A percentile compares a stretch with the other conserved stretches of the same genome.
Conservation (phyloP, 176 grass and related monocot genomes). For the Stipa capillata region DNA sequence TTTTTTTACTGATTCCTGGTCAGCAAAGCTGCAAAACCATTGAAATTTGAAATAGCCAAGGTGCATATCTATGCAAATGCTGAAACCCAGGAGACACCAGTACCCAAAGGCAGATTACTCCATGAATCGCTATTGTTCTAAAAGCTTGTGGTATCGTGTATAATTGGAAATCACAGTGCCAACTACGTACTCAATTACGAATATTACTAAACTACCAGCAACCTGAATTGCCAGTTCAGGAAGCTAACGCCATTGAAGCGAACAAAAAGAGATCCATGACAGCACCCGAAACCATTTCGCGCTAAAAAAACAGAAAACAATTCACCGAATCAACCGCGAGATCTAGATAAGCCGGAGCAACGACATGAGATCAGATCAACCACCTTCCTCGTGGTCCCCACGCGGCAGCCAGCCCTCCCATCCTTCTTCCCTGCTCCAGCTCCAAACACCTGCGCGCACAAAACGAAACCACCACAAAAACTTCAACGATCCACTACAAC, state of each 20-base stretch:
- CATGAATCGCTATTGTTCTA: not conserved
- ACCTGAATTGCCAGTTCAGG: not conserved
- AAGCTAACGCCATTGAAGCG: not conserved
- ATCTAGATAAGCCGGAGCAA: not conserved
- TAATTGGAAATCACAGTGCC: not conserved
- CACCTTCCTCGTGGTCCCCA: slow-evolving; percentile 42
- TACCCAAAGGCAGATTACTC: not conserved
- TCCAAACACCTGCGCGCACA: slow-evolving; percentile 16
- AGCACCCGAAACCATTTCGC: not conserved
- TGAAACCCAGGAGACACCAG: not conserved
- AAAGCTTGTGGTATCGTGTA: not conserved
- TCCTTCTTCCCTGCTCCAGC: not conserved
- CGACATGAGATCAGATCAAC: not conserved
- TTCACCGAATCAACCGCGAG: not conserved
- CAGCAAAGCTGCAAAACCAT: not conserved
- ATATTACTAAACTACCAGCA: not conserved
- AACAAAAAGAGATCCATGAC: not conserved
- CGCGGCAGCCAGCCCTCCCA: slow-evolving; percentile 7
- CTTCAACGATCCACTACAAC: not conserved
- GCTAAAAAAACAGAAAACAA: not conserved
- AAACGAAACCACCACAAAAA: not conserved
- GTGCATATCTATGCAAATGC: too few relatives aligned
- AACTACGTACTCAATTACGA: not conserved
- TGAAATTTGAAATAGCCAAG: not conserved
- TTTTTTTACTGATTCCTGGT: not conserved